Percentiles rank a stretch among this genome's conserved stretches.
Evolutionary conservation across 1,284 basidiomycete genomes (phyloP).

Genomic region (Cutaneotrichosporon cyanovorans): DNA sequence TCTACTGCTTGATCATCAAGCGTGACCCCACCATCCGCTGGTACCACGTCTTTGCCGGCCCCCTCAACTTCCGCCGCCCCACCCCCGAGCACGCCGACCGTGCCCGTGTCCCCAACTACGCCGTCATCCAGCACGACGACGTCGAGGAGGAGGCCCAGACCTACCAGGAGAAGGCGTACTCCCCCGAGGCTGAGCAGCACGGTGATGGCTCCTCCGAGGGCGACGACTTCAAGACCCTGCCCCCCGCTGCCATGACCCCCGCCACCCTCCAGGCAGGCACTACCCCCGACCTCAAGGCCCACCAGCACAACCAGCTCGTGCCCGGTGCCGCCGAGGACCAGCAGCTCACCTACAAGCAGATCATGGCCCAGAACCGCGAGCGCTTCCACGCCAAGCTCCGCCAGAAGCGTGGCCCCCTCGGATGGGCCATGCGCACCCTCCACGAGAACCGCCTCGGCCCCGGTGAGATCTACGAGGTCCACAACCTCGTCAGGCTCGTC

Average conservation of each 20-base stretch:
- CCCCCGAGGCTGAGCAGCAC: conserved; percentile 1
- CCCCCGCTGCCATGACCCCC: conserved; percentile 19
- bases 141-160: not conserved
- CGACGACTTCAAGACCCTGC: conserved; percentile 18
- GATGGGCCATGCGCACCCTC: conserved; percentile 36
- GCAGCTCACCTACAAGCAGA: conserved; percentile 19
- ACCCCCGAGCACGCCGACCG: conserved; percentile 22
- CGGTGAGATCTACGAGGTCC: conserved; percentile 31
- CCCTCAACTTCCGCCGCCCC: conserved; percentile 43
- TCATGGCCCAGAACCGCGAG: conserved; percentile 21
- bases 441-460: conserved; percentile 30
- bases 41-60: conserved; percentile 48
- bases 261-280: not conserved
- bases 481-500: conserved; percentile 26
- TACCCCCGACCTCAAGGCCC: conserved; percentile 1
- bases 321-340: conserved; percentile 1
- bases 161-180: not conserved
- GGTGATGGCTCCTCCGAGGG: not conserved
- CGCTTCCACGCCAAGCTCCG: conserved; percentile 32
- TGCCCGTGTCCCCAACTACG: conserved; percentile 11
- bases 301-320: not conserved
- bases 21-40: conserved; percentile 44
- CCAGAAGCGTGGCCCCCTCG: conserved; percentile 24
- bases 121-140: conserved; percentile 36
- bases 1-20: conserved; percentile 46